These are phyloP conservation scores for Neofusicoccum ribis DNA, from an alignment of 2,329 filamentous ascomycete species.

Conservation along the genomic window DNA sequence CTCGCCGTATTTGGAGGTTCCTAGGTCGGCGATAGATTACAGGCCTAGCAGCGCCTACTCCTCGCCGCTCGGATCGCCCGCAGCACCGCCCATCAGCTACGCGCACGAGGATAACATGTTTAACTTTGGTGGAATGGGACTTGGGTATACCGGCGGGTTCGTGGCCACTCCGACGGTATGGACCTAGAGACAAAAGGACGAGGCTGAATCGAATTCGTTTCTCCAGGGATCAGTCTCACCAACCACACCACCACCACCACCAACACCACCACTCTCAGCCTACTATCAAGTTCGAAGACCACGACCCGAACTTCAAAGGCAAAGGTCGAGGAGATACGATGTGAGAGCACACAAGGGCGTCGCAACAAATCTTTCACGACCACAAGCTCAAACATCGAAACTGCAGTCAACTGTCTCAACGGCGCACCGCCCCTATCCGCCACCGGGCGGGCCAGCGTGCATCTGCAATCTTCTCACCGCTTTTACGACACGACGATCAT, in stretches of 20 bases:
- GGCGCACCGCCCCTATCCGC: background rate
- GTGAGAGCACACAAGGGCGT: slow-evolving; percentile 3
- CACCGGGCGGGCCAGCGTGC: background rate
- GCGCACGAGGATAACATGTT: slow-evolving; percentile 43
- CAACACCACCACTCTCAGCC: slow-evolving; percentile 18
- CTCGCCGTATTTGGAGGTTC: slow-evolving; percentile 49
- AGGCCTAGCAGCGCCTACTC: slow-evolving; percentile 33
- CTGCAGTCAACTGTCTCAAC: background rate
- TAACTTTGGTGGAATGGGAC: slow-evolving; percentile 39
- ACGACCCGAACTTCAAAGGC: slow-evolving; percentile 19
- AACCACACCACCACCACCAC: slow-evolving; percentile 3
- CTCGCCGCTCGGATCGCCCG: slow-evolving; percentile 39
- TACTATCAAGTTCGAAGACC: slow-evolving; percentile 7
- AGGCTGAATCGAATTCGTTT: slow-evolving; percentile 40
- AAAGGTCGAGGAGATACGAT: slow-evolving; percentile 18
- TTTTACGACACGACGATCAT: slow-evolving; percentile 15
- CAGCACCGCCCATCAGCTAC: slow-evolving; percentile 35
- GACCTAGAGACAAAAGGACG: slow-evolving; percentile 34
- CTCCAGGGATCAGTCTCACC: slow-evolving; percentile 36
- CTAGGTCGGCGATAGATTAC: slow-evolving; percentile 37
- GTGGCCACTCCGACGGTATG: slow-evolving; percentile 43
- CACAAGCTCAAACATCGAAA: slow-evolving; percentile 12
- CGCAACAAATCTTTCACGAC: background rate
- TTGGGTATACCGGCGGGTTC: slow-evolving; percentile 46
- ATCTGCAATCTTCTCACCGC: slow-evolving; percentile 6